phyloP scores from a whole-genome alignment of 306 rosid species.

The Vigna nakashimae region DNA sequence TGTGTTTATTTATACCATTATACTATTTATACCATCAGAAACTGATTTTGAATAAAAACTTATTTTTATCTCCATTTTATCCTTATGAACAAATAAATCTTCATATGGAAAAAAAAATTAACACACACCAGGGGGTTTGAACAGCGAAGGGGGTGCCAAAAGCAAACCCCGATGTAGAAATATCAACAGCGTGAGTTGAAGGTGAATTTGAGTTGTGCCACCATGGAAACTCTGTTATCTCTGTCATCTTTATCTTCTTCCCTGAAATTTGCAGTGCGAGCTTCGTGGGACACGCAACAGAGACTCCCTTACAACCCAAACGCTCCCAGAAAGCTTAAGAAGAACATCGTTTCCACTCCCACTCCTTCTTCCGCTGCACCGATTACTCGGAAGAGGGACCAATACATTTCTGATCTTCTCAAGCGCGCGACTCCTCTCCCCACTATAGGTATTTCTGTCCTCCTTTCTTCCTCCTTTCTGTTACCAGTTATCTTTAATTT shows the following conservation, averaged over 20 bases:
- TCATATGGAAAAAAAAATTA: too few species aligned
- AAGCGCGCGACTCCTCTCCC: constrained; percentile 57
- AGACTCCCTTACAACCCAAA: constrained; percentile 80
- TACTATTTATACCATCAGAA: too few species aligned
- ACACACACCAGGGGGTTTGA: too few species aligned
- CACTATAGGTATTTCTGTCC: constrained; percentile 39
- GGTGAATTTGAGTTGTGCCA: not conserved
- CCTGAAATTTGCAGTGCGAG: constrained; percentile 49
- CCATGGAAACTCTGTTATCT: constrained; percentile 38
- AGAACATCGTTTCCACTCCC: constrained; percentile 44
- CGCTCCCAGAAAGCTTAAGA: constrained; percentile 71
- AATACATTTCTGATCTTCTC: constrained; percentile 65
- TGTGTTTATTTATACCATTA: too few species aligned
- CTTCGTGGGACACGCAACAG: constrained; percentile 81
- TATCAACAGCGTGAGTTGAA: not conserved
- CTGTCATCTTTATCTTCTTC: not conserved
- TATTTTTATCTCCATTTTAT: too few species aligned
- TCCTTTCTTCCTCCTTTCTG: not conserved
- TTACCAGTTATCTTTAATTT: not conserved
- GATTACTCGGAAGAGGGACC: constrained; percentile 26
- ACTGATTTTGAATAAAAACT: too few species aligned
- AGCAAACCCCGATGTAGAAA: not conserved
- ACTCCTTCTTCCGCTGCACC: constrained; percentile 49
- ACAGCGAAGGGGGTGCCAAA: too few species aligned
- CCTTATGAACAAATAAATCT: too few species aligned